These are phyloP conservation scores for Erigeron philadelphicus DNA, from an alignment of 140 eudicot genomes.

Conservation along the genomic window DNA sequence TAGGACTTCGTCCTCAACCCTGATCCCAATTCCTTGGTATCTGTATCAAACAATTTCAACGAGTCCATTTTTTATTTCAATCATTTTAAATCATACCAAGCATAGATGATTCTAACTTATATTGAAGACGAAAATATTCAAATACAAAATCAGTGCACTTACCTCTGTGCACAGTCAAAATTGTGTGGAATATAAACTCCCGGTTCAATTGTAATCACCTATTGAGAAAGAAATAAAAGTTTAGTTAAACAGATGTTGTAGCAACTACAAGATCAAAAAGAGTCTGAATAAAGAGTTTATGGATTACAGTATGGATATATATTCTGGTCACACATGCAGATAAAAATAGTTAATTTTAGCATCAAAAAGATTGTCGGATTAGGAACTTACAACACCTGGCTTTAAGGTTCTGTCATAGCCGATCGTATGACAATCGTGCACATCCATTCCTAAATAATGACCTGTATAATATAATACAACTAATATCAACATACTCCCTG, in stretches of 20 bases:
- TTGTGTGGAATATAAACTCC: constrained; percentile 74
- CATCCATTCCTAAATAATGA: constrained; percentile 93
- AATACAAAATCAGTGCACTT: constrained; percentile 5
- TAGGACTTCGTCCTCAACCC: constrained; percentile 93
- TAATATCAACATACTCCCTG: background rate
- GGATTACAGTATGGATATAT: background rate
- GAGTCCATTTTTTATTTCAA: constrained; percentile 5
- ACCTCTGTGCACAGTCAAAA: constrained; percentile 69
- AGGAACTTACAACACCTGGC: constrained; percentile 90
- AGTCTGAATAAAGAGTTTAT: background rate
- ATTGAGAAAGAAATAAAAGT: constrained; percentile 22
- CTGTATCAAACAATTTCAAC: constrained; percentile 34
- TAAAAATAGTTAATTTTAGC: background rate
- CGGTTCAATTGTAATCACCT: constrained; percentile 98
- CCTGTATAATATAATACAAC: constrained; percentile 36
- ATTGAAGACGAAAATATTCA: background rate
- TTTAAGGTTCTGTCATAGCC: constrained; percentile 62
- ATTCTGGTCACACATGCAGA: background rate
- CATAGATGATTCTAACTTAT: too few species aligned
- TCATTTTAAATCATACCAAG: too few species aligned
- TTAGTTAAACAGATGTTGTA: constrained; percentile 16
- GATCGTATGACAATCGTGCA: constrained; percentile 75
- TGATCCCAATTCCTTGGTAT: constrained; percentile 85
- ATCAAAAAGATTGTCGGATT: constrained; percentile 9
- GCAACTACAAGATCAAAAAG: constrained; percentile 2